Base-by-base conservation (phyloP, 2,329 filamentous ascomycete species). In the Beauveria australis region DNA sequence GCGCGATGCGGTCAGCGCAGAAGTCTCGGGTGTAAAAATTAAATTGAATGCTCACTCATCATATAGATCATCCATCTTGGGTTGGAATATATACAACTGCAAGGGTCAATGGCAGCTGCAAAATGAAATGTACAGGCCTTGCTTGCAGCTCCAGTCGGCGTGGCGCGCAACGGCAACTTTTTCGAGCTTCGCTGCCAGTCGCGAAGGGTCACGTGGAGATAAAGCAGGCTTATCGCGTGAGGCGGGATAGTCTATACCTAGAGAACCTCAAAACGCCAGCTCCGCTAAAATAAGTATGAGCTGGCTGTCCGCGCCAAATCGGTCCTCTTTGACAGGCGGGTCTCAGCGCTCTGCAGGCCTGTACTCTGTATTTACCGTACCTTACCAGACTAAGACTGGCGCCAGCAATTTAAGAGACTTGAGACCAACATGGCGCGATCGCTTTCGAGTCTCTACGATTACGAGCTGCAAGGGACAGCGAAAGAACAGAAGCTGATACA, bases 41-140 rank as follows among this genome's bases (percentile, higher is more conserved):
- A 30, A 14, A 19, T 2, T 16, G 10, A 62, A 44, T 24, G 37
- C 78, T 64, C 79, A 95, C 91, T 97, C 93, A 78, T 97, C 93
- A 74, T 97, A 97, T 68, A 97, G 86, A 76, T 97, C 92, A 80
- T 97, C 92, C 92, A 96, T 94, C 69, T 68, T 73, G 65, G 59
- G 63, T 43, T 26, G 9, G n/a, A 7, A 28, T 47, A 64, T 60
- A 60, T 65, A 51, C 54, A 61, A 30, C 55, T 48, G 58, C 61
- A 43, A 24, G 30, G 47, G 61, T 61, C 60, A 65, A 65, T 70
- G 63, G 67, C 64, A 62, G 61, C 62, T 62, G 64, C 62, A 63
- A 59, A 62, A 56, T 55, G 57, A 62, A 62, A 56, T 55, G 59
- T 59, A 56, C 19, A 56, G 37, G 22, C 51, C 26, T 47, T 56